Base-by-base conservation (phyloP, 1,284 basidiomycete genomes). In the Cutaneotrichosporon sp. region DNA sequence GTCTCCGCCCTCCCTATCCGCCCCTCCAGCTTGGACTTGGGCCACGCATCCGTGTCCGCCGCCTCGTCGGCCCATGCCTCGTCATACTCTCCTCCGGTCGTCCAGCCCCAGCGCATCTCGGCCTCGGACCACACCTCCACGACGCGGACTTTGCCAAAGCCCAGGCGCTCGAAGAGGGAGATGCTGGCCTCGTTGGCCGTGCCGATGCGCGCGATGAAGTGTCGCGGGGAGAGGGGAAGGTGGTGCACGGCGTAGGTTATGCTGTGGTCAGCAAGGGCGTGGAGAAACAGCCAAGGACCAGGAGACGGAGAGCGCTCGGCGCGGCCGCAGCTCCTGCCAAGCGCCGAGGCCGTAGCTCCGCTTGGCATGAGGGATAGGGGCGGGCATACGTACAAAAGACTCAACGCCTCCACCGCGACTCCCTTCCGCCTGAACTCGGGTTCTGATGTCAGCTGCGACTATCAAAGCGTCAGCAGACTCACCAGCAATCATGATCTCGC, bases 401-500 rank as follows among this genome's bases (percentile, higher is more conserved):
- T 82, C 46, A 92, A 78, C 0, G 89, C 87, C 68, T 88, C 85
- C 1, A 80, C 63, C 0, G 89, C 90, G 45, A 87, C 77, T 0
- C 64, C 64, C 13, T 54, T 45, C 1, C 64, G 51, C 5, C 64
- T 58, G 24, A 43, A 60, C 10, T 20, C 57, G 1, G 31, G 18
- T 11, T 63, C 61, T 66, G 5, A 18, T 14, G 24, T 60, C 34
- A 60, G 60, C 14, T 6, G 0, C 1, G 3, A n/a, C n/a, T n/a
- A n/a, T n/a, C 3, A 1, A 13, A 6, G 6, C 14, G 13, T 14
- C 7, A 27, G 3, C 33, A 5, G 65, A 9, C 82, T 59, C 64
- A 85, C 88, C 86, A 56, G 90, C 90, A 68, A 95, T 89, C 92
- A 95, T 95, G 65, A 95, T 87, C 73, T 86, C 84, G 60, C 84